Evolutionary conservation across 2,329 filamentous ascomycete genomes (phyloP).

Genomic region (Monilinia fructigena): DNA sequence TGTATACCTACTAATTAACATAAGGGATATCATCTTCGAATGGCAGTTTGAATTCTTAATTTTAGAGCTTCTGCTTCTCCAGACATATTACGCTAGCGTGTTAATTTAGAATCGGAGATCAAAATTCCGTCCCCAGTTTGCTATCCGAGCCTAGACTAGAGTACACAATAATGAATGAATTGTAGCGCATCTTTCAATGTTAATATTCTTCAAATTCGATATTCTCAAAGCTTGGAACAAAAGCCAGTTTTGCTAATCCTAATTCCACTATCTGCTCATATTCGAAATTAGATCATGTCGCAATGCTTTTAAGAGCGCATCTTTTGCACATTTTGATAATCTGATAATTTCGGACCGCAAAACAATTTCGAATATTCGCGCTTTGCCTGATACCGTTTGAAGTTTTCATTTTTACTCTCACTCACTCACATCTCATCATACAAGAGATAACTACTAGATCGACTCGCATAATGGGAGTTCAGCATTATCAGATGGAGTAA

Average conservation of each 20-base stretch:
- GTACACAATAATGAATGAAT: not conserved
- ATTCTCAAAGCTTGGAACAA: not conserved
- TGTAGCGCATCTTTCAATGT: conserved; percentile 11
- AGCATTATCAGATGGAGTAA: conserved; percentile 67
- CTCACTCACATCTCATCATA: too few species aligned
- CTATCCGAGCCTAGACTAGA: not conserved
- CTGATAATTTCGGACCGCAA: conserved; percentile 5
- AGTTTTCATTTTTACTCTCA: conserved; percentile 2
- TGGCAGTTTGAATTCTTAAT: conserved; percentile 10
- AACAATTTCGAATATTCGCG: conserved; percentile 7
- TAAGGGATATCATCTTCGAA: not conserved
- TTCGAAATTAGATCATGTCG: too few species aligned
- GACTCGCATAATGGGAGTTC: conserved; percentile 38
- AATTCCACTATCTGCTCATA: too few species aligned
- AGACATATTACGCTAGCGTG: conserved; percentile 5
- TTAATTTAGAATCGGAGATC: not conserved
- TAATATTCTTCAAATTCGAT: not conserved
- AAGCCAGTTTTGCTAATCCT: not conserved
- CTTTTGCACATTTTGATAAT: conserved; percentile 2
- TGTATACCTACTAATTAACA: conserved; percentile 7
- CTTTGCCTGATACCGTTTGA: conserved; percentile 6
- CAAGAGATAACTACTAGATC: not conserved
- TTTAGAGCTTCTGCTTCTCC: conserved; percentile 17
- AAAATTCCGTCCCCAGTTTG: conserved; percentile 11
- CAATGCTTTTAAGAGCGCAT: conserved; percentile 2